phyloP scores from a whole-genome alignment of 169 alveolate genomes.

The Cryptosporidium viatorum region DNA sequence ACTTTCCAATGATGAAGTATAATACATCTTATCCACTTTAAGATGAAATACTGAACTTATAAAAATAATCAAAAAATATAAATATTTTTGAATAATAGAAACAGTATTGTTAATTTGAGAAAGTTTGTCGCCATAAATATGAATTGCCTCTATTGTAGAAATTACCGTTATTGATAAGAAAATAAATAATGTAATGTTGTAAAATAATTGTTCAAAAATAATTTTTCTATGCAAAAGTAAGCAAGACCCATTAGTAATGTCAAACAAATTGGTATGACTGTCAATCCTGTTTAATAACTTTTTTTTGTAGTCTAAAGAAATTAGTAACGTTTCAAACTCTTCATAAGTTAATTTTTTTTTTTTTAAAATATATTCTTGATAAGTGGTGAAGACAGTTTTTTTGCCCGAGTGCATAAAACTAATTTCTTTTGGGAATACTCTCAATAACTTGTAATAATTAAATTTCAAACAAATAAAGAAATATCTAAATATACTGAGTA shows the following conservation, averaged over 20 bases:
- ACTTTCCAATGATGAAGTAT: background rate
- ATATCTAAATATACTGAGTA: too few species aligned
- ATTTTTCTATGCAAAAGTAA: conserved; percentile 1
- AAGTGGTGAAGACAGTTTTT: background rate
- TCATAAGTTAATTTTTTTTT: conserved; percentile 13
- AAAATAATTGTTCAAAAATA: conserved; percentile 15
- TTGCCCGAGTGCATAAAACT: background rate
- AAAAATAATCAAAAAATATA: background rate
- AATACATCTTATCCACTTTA: conserved; percentile 12
- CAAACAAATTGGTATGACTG: background rate
- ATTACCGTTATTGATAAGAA: background rate
- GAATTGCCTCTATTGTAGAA: background rate
- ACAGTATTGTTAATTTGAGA: background rate
- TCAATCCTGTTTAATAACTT: background rate
- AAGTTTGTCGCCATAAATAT: background rate
- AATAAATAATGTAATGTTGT: conserved; percentile 9
- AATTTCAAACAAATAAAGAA: background rate
- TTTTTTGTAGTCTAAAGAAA: conserved; percentile 21
- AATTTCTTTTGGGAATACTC: background rate
- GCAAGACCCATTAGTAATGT: conserved; percentile 9
- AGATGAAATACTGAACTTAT: conserved; percentile 6
- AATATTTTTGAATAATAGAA: background rate
- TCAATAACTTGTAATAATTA: background rate
- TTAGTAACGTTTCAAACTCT: conserved; percentile 33
- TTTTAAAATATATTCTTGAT: background rate